Conservation (phyloP, 2,329 filamentous ascomycete species). For the Colletotrichum filicis region DNA sequence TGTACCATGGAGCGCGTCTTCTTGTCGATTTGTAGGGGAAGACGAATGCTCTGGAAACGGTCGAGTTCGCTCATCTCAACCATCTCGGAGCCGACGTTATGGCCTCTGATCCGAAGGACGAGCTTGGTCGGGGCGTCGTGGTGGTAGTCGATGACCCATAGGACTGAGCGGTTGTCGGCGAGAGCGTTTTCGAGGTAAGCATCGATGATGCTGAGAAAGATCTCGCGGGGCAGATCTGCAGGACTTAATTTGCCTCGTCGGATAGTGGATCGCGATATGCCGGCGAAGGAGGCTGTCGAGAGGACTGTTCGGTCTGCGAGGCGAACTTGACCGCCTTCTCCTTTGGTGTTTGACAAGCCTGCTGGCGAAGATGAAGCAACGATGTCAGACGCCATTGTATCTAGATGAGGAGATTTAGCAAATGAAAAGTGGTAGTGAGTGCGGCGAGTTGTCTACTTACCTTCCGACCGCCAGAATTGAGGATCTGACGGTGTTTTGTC, state of each 20-base stretch:
- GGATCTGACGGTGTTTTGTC: neutral
- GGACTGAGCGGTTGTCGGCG: neutral
- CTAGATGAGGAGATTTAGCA: neutral
- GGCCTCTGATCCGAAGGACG: neutral
- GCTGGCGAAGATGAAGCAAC: neutral
- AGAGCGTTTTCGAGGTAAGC: neutral
- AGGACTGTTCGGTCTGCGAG: neutral
- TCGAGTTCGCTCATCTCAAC: neutral
- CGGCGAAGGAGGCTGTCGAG: no score
- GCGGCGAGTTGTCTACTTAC: neutral
- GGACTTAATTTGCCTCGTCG: neutral
- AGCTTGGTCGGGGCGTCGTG: neutral
- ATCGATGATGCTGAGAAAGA: constrained; percentile 9
- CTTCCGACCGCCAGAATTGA: neutral
- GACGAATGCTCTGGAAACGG: neutral
- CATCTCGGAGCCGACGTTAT: neutral
- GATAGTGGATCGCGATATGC: no score
- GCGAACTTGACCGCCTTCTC: neutral
- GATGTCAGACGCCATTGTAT: neutral
- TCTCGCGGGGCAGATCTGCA: neutral
- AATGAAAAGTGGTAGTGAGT: neutral
- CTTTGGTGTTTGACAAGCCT: neutral
- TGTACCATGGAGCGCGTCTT: constrained; percentile 3
- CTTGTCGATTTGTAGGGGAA: constrained; percentile 5
- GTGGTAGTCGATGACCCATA: neutral